Evolutionary conservation across 441 rosid species (phyloP), one percentile per base, ranked within the genome.

Genomic region (Mallotus repandus): DNA sequence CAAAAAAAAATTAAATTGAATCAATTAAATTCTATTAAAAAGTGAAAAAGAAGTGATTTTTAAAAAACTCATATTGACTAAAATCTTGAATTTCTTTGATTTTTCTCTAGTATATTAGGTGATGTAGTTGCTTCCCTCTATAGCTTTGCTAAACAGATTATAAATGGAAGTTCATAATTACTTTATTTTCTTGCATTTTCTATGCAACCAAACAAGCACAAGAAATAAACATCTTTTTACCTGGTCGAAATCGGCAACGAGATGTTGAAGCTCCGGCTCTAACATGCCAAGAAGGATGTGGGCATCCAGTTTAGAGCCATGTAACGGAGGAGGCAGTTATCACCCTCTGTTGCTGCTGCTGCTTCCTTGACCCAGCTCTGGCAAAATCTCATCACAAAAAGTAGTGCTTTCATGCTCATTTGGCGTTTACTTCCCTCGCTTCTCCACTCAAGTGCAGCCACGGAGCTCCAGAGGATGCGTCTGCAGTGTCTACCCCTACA

Each of bases 71-170:
- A 93, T 98, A 71, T 63, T 89, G 91, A 81, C 86, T 83, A 79
- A 96, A 93, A 74, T 89, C 96, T 74, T 89, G 89, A 67, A 93
- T 85, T 55, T 91, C 89, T 81, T 79, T 87, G 66, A 86, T 86
- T 71, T 90, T 93, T 73, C 97, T 88, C 91, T 87, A 83, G 85
- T 96, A 96, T 12, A 89, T 83, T 13, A 91, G 85, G 80, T 93
- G 97, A 74, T 96, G 88, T 2, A 96, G 86, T 72, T 96, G 98
- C 80, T 93, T 96, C 49, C 99, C 99, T 86, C 94, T 90, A 64
- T 89, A 96, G 6, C 88, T 82, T 93, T 90, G 86, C 97, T 96
- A 76, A 21, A 59, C 12, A 56, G 2, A 63, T 25, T 16, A n/a
- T n/a, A 18, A 54, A 54, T 9, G 14, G 19, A 18, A 32, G 58